phyloP scores from a whole-genome alignment of 805 yeast genomes.

The Yamadazyma akitaensis region DNA sequence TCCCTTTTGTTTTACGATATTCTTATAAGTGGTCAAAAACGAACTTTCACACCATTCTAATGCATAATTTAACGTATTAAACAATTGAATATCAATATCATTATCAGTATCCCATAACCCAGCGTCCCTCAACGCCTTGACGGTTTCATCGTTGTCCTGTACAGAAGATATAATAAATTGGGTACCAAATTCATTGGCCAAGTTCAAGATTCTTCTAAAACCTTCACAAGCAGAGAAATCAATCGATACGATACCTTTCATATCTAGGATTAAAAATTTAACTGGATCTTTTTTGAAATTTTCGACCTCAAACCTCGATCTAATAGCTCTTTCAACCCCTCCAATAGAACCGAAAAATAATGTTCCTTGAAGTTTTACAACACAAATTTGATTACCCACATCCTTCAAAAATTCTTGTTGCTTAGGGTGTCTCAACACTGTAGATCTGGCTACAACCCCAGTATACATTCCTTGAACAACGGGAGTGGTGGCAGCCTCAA shows the following conservation, averaged over 20 bases:
- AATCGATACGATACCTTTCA: slow-evolving; percentile 74
- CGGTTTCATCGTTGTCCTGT: slow-evolving; percentile 58
- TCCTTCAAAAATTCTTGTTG: slow-evolving; percentile 81
- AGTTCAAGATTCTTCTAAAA: slow-evolving; percentile 78
- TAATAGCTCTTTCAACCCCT: slow-evolving; percentile 74
- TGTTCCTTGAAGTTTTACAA: slow-evolving; percentile 82
- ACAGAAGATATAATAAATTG: slow-evolving; percentile 79
- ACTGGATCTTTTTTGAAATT: slow-evolving; percentile 56
- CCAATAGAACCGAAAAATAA: slow-evolving; percentile 95
- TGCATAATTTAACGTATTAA: slow-evolving; percentile 78
- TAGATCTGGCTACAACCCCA: slow-evolving; percentile 86
- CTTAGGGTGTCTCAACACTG: slow-evolving; percentile 85
- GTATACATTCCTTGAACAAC: slow-evolving; percentile 79
- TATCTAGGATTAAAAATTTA: slow-evolving; percentile 78
- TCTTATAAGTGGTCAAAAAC: slow-evolving; percentile 63
- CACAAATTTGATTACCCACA: slow-evolving; percentile 88
- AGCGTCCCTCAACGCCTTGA: slow-evolving; percentile 74
- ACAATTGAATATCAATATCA: slow-evolving; percentile 51
- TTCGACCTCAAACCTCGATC: slow-evolving; percentile 58
- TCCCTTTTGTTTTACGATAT: slow-evolving; percentile 10
- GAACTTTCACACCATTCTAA: slow-evolving; percentile 97
- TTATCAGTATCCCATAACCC: slow-evolving; percentile 62
- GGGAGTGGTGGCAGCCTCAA: slow-evolving; percentile 81
- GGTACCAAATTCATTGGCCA: slow-evolving; percentile 65
- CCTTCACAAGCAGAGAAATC: slow-evolving; percentile 98